These are phyloP conservation scores for Wickerhamia fluorescens DNA, from an alignment of 805 yeast genomes.

Conservation along the genomic window DNA sequence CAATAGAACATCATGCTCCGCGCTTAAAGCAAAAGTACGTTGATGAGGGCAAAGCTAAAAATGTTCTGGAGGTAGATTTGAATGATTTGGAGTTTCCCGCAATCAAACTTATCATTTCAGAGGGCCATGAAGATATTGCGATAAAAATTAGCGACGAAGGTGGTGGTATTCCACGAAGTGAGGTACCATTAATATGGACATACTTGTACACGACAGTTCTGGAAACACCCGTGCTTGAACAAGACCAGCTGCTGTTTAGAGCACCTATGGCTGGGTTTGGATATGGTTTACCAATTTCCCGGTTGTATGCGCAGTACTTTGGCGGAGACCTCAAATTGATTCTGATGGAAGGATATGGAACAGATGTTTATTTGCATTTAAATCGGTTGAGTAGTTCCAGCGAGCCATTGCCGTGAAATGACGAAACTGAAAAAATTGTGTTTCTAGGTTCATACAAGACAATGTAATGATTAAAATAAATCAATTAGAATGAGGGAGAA, in stretches of 20 bases:
- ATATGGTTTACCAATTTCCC: slow-evolving; percentile 80
- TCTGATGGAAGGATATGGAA: slow-evolving; percentile 91
- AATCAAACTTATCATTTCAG: slow-evolving; percentile 77
- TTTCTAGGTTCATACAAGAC: no score
- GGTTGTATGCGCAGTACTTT: slow-evolving; percentile 82
- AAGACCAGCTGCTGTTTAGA: slow-evolving; percentile 59
- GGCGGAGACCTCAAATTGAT: slow-evolving; percentile 86
- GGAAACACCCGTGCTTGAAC: slow-evolving; percentile 58
- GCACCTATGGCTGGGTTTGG: slow-evolving; percentile 97
- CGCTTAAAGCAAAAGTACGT: slow-evolving; percentile 32
- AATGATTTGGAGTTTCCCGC: slow-evolving; percentile 74
- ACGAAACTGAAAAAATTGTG: no score
- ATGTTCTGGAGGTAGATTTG: slow-evolving; percentile 33
- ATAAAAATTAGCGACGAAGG: slow-evolving; percentile 90
- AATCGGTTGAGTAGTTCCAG: slow-evolving; percentile 68
- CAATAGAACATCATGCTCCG: slow-evolving; percentile 71
- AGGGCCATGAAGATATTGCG: slow-evolving; percentile 86
- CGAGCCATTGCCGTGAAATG: slow-evolving; percentile 52
- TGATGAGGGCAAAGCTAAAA: slow-evolving; percentile 35
- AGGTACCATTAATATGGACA: slow-evolving; percentile 83
- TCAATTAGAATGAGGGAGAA: no score
- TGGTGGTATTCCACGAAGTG: slow-evolving; percentile 85
- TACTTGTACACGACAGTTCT: slow-evolving; percentile 85
- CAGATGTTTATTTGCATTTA: slow-evolving; percentile 83
- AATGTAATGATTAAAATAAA: no score